Percentiles rank a stretch among this genome's conserved stretches.
Evolutionary conservation across 345 rosid species (phyloP).

Genomic region (Sisymbrium irio): DNA sequence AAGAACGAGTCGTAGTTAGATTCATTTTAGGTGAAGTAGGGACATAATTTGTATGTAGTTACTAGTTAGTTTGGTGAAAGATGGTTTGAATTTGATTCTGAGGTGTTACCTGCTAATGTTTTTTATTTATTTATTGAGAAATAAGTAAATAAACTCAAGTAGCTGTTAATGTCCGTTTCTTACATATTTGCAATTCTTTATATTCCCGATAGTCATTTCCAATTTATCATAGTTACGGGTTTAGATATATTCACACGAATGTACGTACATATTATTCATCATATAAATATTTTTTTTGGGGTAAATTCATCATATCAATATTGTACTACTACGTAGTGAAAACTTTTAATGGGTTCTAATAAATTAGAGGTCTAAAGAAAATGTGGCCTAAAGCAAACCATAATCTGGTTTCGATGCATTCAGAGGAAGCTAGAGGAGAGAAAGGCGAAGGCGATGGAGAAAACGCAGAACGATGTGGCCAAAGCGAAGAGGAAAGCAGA

Average conservation of each 20-base stretch:
- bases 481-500: slow-evolving; percentile 79
- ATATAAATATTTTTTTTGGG: neutral
- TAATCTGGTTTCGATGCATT: neutral
- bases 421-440: slow-evolving; percentile 92
- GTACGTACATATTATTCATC: neutral
- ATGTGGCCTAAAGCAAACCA: neutral
- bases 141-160: too few species aligned
- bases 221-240: neutral
- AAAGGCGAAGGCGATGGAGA: slow-evolving; percentile 72
- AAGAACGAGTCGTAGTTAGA: neutral
- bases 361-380: neutral
- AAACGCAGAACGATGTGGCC: slow-evolving; percentile 81
- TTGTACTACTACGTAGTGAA: neutral
- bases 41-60: neutral
- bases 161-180: neutral
- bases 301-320: neutral
- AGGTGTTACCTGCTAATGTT: too few species aligned
- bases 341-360: neutral
- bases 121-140: too few species aligned
- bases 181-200: neutral
- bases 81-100: neutral
- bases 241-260: neutral
- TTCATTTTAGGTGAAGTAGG: neutral
- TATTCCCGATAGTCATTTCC: neutral
- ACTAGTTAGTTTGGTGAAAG: neutral